Evolutionary conservation across 352 stramenopile genomes (phyloP).

Genomic region (Pythium sukuiense): DNA sequence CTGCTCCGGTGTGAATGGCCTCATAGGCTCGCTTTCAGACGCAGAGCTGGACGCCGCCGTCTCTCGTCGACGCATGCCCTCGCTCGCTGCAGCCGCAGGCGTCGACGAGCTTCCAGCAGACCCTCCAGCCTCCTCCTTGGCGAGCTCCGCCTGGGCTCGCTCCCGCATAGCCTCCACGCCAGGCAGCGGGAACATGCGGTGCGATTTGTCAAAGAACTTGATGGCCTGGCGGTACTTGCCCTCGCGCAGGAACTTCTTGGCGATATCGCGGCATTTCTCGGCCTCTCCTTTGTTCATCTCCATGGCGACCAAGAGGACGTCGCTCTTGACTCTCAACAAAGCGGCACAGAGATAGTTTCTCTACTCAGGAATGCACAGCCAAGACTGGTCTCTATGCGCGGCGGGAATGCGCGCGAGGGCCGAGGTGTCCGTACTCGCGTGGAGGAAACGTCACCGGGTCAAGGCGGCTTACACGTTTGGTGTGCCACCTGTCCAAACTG

Average conservation of each 20-base stretch:
- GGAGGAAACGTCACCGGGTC: constrained; percentile 15
- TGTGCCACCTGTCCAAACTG: constrained; percentile 1
- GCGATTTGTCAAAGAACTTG: constrained; percentile 93
- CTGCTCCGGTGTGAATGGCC: constrained; percentile 80
- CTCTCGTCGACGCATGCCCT: constrained; percentile 37
- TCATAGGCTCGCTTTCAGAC: constrained; percentile 40
- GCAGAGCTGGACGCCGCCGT: constrained; percentile 32
- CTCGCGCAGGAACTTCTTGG: constrained; percentile 84
- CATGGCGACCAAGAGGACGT: constrained; percentile 40
- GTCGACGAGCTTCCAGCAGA: constrained; percentile 27
- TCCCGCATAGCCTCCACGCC: constrained; percentile 83
- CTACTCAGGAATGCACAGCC: neutral
- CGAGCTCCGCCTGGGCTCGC: constrained; percentile 63
- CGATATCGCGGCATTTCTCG: constrained; percentile 91
- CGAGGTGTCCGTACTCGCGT: neutral
- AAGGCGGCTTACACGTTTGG: constrained; percentile 17
- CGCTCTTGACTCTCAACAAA: neutral
- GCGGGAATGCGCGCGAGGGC: neutral
- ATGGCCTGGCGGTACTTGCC: constrained; percentile 86
- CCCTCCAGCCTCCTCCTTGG: constrained; percentile 37
- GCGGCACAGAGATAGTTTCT: neutral
- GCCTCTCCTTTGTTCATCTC: constrained; percentile 93
- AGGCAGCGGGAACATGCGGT: constrained; percentile 86
- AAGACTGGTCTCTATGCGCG: neutral
- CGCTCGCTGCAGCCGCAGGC: constrained; percentile 11